Evolutionary conservation across 345 rosid genomes (phyloP).

Genomic region (Eucalyptus erythrocorys): DNA sequence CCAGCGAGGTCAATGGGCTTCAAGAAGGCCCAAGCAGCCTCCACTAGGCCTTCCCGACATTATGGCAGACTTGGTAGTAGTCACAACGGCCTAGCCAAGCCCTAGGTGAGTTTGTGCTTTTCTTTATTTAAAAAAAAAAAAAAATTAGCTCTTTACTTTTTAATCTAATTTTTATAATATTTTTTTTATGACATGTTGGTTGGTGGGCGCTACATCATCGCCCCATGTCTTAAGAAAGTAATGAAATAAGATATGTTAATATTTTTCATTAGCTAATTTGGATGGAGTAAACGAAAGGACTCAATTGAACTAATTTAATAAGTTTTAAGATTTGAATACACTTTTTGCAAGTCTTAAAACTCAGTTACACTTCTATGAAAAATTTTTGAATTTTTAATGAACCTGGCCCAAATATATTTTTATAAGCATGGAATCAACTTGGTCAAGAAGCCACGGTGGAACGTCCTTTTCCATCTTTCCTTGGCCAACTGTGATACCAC

Average conservation of each 20-base stretch:
- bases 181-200: not conserved
- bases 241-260: not conserved
- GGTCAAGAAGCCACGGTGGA: not conserved
- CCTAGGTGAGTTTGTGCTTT: not conserved
- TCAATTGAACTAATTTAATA: no score
- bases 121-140: no score
- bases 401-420: not conserved
- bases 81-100: not conserved
- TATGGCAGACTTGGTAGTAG: fast-evolving
- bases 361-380: no score
- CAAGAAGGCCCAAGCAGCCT: not conserved
- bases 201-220: no score
- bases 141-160: no score
- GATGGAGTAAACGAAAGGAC: no score
- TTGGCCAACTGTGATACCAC: not conserved
- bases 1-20: not conserved
- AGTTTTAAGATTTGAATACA: no score
- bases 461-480: not conserved
- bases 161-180: no score
- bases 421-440: not conserved
- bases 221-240: no score
- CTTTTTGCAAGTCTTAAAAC: no score
- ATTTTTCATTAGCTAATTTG: not conserved
- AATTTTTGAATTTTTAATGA: no score
- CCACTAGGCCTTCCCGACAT: not conserved